Conservation (phyloP, 2,329 filamentous ascomycete genomes). For the Microsporum canis region DNA sequence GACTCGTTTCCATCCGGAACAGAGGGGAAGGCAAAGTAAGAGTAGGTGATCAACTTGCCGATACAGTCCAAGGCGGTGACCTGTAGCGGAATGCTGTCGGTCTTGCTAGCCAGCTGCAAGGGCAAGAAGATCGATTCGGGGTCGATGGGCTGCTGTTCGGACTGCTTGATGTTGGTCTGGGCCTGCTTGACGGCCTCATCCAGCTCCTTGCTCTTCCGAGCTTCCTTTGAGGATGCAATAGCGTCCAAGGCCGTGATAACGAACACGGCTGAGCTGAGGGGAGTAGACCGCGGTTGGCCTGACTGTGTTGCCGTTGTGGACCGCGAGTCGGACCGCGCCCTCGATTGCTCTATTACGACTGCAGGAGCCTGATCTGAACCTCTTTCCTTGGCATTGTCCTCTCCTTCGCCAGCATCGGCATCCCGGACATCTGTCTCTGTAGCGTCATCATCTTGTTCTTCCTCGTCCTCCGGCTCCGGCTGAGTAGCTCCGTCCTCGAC, state of each 20-base stretch:
- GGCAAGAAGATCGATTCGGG: slow-evolving; percentile 88
- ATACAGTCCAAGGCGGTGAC: slow-evolving; percentile 94
- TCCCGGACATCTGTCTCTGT: background rate
- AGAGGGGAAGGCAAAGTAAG: slow-evolving; percentile 76
- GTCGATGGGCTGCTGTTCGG: slow-evolving; percentile 68
- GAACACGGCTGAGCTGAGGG: slow-evolving; percentile 89
- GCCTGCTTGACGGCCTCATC: slow-evolving; percentile 72
- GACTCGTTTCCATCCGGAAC: slow-evolving; percentile 28
- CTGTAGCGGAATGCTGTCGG: slow-evolving; percentile 71
- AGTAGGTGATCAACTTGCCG: slow-evolving; percentile 96
- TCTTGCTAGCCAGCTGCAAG: slow-evolving; percentile 77
- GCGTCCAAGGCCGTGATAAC: slow-evolving; percentile 86
- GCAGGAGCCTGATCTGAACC: background rate
- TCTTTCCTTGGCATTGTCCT: background rate
- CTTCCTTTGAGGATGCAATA: slow-evolving; percentile 85
- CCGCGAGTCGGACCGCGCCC: slow-evolving; percentile 46
- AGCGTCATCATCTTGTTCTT: background rate
- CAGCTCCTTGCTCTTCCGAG: slow-evolving; percentile 72
- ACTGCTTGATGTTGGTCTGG: slow-evolving; percentile 72
- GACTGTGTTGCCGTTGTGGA: slow-evolving; percentile 45
- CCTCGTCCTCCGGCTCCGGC: background rate
- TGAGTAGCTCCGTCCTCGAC: background rate
- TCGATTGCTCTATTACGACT: background rate
- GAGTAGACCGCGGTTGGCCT: slow-evolving; percentile 45
- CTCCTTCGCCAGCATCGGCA: background rate